These are phyloP conservation scores for Prunus davidiana DNA, from an alignment of 306 rosid species.

Conservation along the genomic window DNA sequence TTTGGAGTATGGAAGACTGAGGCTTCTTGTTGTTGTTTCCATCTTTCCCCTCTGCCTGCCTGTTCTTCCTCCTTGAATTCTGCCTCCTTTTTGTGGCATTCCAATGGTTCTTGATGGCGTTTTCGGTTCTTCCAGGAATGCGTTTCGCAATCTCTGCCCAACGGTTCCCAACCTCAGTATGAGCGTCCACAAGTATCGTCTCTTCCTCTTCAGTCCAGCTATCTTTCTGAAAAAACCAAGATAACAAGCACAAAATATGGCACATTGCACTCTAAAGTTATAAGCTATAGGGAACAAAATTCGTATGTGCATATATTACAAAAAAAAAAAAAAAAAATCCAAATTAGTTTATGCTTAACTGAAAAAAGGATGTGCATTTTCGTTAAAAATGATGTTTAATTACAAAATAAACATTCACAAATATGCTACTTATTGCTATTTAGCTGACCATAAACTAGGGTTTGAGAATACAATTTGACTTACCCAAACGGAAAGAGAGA, in stretches of 20 bases:
- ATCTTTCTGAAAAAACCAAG: conserved; percentile 51
- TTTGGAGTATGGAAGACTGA: conserved; percentile 57
- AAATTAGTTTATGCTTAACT: no score
- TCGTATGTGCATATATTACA: not conserved
- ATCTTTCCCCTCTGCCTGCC: conserved; percentile 25
- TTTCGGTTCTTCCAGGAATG: conserved; percentile 82
- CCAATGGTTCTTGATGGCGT: conserved; percentile 92
- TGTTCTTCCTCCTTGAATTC: conserved; percentile 70
- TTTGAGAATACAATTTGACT: not conserved
- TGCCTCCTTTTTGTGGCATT: conserved; percentile 88
- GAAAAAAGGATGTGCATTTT: no score
- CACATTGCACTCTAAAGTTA: not conserved
- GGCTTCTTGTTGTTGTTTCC: conserved; percentile 9
- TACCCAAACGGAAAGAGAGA: conserved; percentile 4
- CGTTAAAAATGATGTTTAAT: no score
- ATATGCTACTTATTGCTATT: no score
- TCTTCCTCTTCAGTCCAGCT: conserved; percentile 85
- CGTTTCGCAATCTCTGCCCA: conserved; percentile 88
- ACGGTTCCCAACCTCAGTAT: conserved; percentile 61
- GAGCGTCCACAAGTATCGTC: conserved; percentile 57
- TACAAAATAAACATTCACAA: no score
- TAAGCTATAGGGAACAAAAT: not conserved
- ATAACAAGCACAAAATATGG: not conserved
- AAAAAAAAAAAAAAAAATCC: not conserved
- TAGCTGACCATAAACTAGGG: no score